Base-by-base conservation (phyloP, 78 protist genomes). In the Dictyostelium capitatum region DNA sequence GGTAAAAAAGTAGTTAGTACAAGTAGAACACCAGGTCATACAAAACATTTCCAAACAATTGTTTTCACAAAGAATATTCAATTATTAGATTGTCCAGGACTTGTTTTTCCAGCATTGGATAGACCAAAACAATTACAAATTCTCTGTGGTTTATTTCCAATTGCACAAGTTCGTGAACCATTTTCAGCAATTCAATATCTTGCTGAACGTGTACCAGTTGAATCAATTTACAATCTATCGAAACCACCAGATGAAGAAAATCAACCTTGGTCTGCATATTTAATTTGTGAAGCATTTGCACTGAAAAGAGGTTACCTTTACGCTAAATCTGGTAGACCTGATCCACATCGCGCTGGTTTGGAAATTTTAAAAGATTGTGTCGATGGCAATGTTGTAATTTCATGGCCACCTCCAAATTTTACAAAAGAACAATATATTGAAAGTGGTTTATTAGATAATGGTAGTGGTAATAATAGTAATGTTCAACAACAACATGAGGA, bases 1-100 rank as follows among this genome's bases (percentile, higher is more conserved):
- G 98, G 98, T 10, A 62, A 50, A 15, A 97, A 96, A 82, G 97
- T 95, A 46, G 98, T 93, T 15, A 46, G 80, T 28, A 90, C 95
- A 12, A 69, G 83, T 25, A 67, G 95, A 32, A 97, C 98, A 14
- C 98, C 99, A 15, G 99, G 99, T 20, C 99, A 98, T 87, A 98
- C 99, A 37, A 98, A 98, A 85, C 98, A 97, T 65, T 91, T 96
- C 75, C 99, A 98, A 78, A 97, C 98, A 23, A 90, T 94, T 48
- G 32, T 54, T 20, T 57, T 98, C 19, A 47, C 93, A 28, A 50
- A 17, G 37, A 80, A 89, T 10, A 81, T 98, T 30, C 64, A 82
- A 56, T 83, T 98, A 47, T 81, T 89, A 41, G 99, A 98, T 82
- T 98, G 98, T 54, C 99, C 99, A 2, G 99, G 99, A 14, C 47